phyloP scores from a whole-genome alignment of 805 yeast species.

The Candida ipomoeae region DNA sequence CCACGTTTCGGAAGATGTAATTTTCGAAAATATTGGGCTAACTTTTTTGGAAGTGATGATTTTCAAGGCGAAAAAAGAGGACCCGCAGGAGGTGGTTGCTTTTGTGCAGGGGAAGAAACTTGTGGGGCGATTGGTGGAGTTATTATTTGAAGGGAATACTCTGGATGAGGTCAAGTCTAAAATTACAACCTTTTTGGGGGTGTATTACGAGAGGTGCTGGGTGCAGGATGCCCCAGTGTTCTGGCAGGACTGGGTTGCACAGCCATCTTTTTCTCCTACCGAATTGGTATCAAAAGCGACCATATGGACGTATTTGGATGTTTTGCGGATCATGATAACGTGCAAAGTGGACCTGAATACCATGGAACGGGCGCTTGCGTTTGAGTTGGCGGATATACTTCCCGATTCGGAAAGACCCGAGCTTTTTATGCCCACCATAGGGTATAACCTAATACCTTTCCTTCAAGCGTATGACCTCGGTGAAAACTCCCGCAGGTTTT shows the following conservation, averaged over 20 bases:
- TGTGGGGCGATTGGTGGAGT: neutral
- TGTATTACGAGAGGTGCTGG: neutral
- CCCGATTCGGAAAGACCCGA: too few species aligned
- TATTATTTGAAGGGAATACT: neutral
- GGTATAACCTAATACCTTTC: neutral
- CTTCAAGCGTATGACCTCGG: neutral
- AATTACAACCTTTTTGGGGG: neutral
- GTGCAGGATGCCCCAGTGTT: neutral
- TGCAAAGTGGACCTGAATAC: neutral
- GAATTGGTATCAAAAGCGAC: neutral
- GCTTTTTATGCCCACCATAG: too few species aligned
- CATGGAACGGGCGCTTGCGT: neutral
- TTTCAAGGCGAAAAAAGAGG: neutral
- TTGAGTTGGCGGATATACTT: neutral
- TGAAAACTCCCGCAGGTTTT: neutral
- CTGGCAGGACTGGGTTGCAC: neutral
- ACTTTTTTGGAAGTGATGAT: neutral
- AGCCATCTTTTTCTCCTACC: neutral
- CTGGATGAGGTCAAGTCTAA: neutral
- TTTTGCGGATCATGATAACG: neutral
- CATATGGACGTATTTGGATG: neutral
- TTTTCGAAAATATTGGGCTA: neutral
- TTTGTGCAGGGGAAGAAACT: neutral
- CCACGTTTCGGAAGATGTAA: constrained; percentile 7
- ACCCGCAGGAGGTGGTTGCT: neutral